These are phyloP conservation scores for Quercus cerris DNA, from an alignment of 306 rosid species.

Conservation along the genomic window DNA sequence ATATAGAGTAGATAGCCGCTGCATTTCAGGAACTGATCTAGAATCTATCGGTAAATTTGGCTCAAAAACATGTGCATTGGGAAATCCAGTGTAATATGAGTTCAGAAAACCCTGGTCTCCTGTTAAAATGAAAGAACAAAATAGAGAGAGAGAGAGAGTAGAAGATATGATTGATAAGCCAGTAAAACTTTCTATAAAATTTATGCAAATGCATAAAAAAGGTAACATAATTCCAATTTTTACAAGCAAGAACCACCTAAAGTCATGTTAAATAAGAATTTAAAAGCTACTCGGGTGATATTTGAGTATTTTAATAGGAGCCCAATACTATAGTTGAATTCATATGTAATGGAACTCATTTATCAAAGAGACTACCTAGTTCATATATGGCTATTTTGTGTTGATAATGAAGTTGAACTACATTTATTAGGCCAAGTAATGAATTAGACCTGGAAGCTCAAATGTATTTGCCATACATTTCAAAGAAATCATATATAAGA, in stretches of 20 bases:
- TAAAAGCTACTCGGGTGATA: not conserved
- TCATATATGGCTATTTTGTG: not conserved
- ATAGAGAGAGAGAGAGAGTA: not conserved
- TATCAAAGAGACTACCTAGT: not conserved
- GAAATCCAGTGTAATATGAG: conserved; percentile 82
- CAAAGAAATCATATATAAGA: too few species aligned
- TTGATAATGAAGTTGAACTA: not conserved
- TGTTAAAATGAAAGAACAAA: conserved; percentile 28
- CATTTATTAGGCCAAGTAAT: not conserved
- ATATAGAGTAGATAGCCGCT: conserved; percentile 92
- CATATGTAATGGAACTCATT: not conserved
- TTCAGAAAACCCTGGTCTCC: conserved; percentile 99
- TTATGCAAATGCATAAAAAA: not conserved
- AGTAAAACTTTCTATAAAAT: not conserved
- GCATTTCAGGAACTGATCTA: conserved; percentile 79
- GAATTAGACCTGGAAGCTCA: not conserved
- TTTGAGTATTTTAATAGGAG: not conserved
- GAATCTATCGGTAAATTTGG: conserved; percentile 65
- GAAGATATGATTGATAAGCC: conserved; percentile 3
- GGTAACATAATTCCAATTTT: not conserved
- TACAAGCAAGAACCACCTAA: not conserved
- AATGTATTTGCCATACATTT: not conserved
- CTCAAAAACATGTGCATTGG: conserved; percentile 90
- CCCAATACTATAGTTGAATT: not conserved
- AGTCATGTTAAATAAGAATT: not conserved